phyloP scores from a whole-genome alignment of 2,329 filamentous ascomycete species.

The Xylariaceae sp. region DNA sequence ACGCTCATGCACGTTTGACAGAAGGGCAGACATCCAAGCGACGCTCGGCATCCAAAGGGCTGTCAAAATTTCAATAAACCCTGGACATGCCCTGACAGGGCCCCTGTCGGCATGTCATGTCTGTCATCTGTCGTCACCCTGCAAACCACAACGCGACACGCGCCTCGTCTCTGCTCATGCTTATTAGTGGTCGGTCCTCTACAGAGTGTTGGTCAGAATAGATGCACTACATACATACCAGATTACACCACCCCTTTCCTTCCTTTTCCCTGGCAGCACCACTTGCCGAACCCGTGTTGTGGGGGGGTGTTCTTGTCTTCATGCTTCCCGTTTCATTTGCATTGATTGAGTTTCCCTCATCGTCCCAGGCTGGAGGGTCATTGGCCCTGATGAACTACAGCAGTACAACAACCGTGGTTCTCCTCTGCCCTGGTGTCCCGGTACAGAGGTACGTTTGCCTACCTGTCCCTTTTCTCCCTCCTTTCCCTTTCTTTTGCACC shows the following conservation, averaged over 20 bases:
- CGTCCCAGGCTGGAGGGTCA: constrained; percentile 12
- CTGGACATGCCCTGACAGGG: too few species aligned
- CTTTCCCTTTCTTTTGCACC: constrained; percentile 14
- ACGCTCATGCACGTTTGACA: constrained; percentile 15
- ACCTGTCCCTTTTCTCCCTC: constrained; percentile 1
- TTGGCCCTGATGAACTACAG: too few species aligned
- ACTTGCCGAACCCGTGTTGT: too few species aligned
- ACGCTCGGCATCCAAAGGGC: not conserved
- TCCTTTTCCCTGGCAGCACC: too few species aligned
- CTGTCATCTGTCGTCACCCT: not conserved
- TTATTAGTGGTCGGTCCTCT: not conserved
- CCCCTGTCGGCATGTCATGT: too few species aligned
- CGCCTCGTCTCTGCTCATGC: constrained; percentile 11
- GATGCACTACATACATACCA: too few species aligned
- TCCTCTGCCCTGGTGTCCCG: too few species aligned
- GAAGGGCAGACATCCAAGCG: constrained; percentile 13
- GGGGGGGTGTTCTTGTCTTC: too few species aligned
- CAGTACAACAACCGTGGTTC: too few species aligned
- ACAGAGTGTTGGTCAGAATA: too few species aligned
- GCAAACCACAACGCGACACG: constrained; percentile 9
- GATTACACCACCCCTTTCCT: constrained; percentile 5
- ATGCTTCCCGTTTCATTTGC: too few species aligned
- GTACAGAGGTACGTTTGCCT: constrained; percentile 10
- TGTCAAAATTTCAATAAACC: constrained; percentile 2
- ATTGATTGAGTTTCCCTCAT: too few species aligned